Conservation (phyloP, 2,329 filamentous ascomycete species). For the Zymoseptoria pseudotritici region DNA sequence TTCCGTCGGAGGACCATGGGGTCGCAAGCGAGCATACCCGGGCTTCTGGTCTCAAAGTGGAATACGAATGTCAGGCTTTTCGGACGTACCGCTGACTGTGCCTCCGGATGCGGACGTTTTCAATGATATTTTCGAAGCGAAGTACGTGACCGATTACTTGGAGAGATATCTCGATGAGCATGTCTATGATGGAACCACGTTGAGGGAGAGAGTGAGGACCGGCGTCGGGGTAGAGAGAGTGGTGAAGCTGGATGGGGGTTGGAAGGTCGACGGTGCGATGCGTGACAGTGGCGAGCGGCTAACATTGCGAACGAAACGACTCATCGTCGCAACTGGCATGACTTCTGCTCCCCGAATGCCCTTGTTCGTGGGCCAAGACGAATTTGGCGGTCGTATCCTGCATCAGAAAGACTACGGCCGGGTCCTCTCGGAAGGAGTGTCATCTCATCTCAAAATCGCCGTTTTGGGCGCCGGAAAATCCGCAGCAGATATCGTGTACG, state of each 20-base stretch:
- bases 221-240: slow-evolving; percentile 7
- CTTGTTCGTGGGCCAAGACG: slow-evolving; percentile 22
- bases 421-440: slow-evolving; percentile 17
- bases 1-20: slow-evolving; percentile 2
- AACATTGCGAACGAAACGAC: slow-evolving; percentile 4
- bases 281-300: neutral
- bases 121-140: slow-evolving; percentile 18
- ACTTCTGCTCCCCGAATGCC: slow-evolving; percentile 24
- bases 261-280: neutral
- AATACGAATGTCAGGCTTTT: slow-evolving; percentile 17
- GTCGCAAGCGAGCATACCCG: slow-evolving; percentile 17
- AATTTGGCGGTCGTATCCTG: slow-evolving; percentile 7
- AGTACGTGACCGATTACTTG: slow-evolving; percentile 19
- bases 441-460: slow-evolving; percentile 20
- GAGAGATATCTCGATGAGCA: slow-evolving; percentile 20
- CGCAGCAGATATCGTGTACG: slow-evolving; percentile 33
- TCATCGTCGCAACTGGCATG: slow-evolving; percentile 21
- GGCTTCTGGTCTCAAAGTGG: slow-evolving; percentile 21
- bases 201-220: slow-evolving; percentile 16
- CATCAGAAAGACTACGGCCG: slow-evolving; percentile 30
- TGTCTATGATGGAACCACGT: slow-evolving; percentile 12
- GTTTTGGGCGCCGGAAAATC: slow-evolving; percentile 33
- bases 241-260: slow-evolving; percentile 8
- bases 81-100: slow-evolving; percentile 15
- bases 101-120: slow-evolving; percentile 10